Evolutionary conservation across 2,329 filamentous ascomycete genomes (phyloP).

Genomic region (Verticillium nubilum): DNA sequence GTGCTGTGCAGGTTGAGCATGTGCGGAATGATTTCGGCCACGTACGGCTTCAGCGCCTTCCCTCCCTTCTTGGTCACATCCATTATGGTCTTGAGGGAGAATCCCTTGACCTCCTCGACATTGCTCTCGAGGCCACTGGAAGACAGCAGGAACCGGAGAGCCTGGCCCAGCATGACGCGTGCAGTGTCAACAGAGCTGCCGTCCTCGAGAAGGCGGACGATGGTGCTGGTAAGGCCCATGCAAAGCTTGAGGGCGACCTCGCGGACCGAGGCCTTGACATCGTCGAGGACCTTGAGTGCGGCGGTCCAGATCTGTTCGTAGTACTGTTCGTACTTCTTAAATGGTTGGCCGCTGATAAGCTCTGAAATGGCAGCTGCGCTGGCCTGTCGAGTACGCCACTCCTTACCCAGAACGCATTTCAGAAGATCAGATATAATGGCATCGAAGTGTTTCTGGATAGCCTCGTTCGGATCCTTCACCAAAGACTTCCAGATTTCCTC

Average conservation of each 20-base stretch:
- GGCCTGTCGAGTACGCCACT: conserved; percentile 91
- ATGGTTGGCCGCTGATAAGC: conserved; percentile 74
- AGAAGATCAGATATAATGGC: conserved; percentile 84
- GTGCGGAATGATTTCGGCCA: conserved; percentile 64
- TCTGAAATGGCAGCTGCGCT: conserved; percentile 88
- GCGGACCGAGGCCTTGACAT: conserved; percentile 89
- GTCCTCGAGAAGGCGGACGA: conserved; percentile 80
- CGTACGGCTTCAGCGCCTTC: conserved; percentile 54
- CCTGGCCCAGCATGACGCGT: conserved; percentile 74
- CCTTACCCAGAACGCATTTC: conserved; percentile 77
- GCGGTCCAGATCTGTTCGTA: conserved; percentile 80
- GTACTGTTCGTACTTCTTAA: conserved; percentile 74
- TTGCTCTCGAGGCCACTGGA: conserved; percentile 84
- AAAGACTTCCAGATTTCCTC: conserved; percentile 95
- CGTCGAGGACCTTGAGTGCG: conserved; percentile 87
- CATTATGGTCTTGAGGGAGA: conserved; percentile 77
- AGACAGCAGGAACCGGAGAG: conserved; percentile 85
- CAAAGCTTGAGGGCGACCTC: conserved; percentile 76
- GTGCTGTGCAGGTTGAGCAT: conserved; percentile 79
- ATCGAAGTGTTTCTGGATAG: conserved; percentile 78
- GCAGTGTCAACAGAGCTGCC: conserved; percentile 66
- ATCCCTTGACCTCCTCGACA: conserved; percentile 79
- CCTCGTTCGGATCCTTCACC: conserved; percentile 78
- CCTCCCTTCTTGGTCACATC: conserved; percentile 87
- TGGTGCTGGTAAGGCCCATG: conserved; percentile 74